A percentile compares a stretch with the other conserved stretches of the same genome.
These are phyloP conservation scores for Articulospora tetracladia DNA, from an alignment of 495 filamentous ascomycete species.

Conservation along the genomic window DNA sequence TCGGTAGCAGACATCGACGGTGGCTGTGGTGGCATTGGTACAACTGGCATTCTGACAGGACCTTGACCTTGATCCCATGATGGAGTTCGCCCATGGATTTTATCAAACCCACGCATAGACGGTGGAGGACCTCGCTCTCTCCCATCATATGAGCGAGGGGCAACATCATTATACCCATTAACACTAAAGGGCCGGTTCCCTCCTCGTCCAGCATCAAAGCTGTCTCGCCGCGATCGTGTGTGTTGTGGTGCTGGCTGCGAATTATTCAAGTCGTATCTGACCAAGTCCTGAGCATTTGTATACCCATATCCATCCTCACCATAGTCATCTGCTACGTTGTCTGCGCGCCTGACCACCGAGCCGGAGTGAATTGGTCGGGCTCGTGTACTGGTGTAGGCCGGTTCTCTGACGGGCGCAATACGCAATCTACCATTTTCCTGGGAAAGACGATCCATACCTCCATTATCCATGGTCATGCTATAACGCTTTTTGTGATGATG, in stretches of 20 bases:
- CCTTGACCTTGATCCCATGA: slow-evolving; percentile 34
- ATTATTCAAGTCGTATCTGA: slow-evolving; percentile 58
- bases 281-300: slow-evolving; percentile 65
- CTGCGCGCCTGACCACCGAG: slow-evolving; percentile 22
- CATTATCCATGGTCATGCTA: slow-evolving; percentile 24
- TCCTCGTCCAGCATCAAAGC: slow-evolving; percentile 43
- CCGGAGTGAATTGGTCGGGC: slow-evolving; percentile 16
- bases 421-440: slow-evolving; percentile 18
- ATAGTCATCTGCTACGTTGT: slow-evolving; percentile 48
- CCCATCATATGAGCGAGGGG: slow-evolving; percentile 40
- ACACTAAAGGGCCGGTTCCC: slow-evolving; percentile 55
- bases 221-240: slow-evolving; percentile 41
- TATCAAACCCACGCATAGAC: slow-evolving; percentile 60
- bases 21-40: slow-evolving; percentile 10
- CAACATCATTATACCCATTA: slow-evolving; percentile 54
- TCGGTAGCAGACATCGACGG: slow-evolving; percentile 12
- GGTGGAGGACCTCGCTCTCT: slow-evolving; percentile 55
- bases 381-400: slow-evolving; percentile 9
- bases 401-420: slow-evolving; percentile 26
- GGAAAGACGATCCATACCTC: slow-evolving; percentile 14
- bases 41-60: slow-evolving; percentile 39
- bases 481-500: slow-evolving; percentile 18
- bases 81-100: slow-evolving; percentile 35
- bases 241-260: slow-evolving; percentile 26
- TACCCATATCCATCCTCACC: slow-evolving; percentile 69